Conservation (phyloP, 2,329 filamentous ascomycete genomes). For the Colletotrichum liriopes region DNA sequence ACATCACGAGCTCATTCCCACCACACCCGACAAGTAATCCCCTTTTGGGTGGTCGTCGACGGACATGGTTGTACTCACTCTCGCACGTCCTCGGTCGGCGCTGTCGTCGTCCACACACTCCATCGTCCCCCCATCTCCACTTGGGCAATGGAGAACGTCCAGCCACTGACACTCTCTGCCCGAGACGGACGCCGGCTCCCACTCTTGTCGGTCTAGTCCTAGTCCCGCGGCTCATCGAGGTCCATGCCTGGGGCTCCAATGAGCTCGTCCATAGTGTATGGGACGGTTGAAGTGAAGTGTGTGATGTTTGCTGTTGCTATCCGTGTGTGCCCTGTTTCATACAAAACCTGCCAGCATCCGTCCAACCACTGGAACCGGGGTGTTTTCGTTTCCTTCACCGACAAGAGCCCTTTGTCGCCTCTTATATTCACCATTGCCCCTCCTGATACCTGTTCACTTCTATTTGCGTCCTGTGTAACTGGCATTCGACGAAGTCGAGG, state of each 20-base stretch:
- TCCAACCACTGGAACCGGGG: constrained; percentile 6
- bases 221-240: constrained; percentile 24
- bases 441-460: constrained; percentile 20
- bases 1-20: constrained; percentile 10
- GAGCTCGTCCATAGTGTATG: constrained; percentile 12
- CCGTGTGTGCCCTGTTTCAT: constrained; percentile 41
- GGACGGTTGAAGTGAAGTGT: constrained; percentile 10
- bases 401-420: constrained; percentile 5
- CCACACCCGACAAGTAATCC: constrained; percentile 26
- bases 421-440: neutral
- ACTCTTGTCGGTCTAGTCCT: constrained; percentile 25
- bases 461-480: constrained; percentile 15
- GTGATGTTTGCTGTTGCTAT: constrained; percentile 42
- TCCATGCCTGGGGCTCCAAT: constrained; percentile 15
- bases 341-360: constrained; percentile 38
- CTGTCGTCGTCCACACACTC: constrained; percentile 15
- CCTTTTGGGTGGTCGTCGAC: constrained; percentile 15
- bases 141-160: constrained; percentile 24
- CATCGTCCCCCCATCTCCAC: constrained; percentile 36
- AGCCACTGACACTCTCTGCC: constrained; percentile 38
- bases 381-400: constrained; percentile 35
- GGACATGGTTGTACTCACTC: constrained; percentile 17
- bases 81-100: constrained; percentile 34
- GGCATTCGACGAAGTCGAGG: constrained; percentile 13
- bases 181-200: constrained; percentile 32